A percentile compares a stretch with the other conserved stretches of the same genome.
These are phyloP conservation scores for Chrysosporium queenslandicum DNA, from an alignment of 2,329 filamentous ascomycete genomes.

Conservation along the genomic window DNA sequence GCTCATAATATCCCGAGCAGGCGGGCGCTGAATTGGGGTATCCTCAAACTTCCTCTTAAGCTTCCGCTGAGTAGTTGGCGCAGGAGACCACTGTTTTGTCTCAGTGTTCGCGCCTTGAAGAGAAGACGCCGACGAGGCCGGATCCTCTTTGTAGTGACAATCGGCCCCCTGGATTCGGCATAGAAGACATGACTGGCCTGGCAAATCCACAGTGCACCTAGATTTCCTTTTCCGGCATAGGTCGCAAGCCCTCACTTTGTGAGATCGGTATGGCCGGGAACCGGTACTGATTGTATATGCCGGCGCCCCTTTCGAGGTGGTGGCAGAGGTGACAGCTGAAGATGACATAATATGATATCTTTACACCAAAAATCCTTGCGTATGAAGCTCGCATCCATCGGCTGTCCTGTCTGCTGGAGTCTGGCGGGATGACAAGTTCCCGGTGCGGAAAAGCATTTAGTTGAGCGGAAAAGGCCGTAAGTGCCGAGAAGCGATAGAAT, in stretches of 20 bases:
- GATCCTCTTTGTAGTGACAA: constrained; percentile 45
- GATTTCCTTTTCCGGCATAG: constrained; percentile 53
- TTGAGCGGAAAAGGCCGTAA: background rate
- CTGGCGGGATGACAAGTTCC: background rate
- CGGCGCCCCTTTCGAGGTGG: constrained; percentile 8
- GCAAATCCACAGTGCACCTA: constrained; percentile 49
- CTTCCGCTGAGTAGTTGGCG: constrained; percentile 9
- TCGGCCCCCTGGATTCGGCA: constrained; percentile 50
- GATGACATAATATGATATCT: constrained; percentile 9
- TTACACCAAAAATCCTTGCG: background rate
- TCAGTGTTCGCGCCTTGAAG: constrained; percentile 17
- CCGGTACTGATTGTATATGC: constrained; percentile 29
- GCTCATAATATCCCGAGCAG: constrained; percentile 6
- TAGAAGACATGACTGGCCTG: constrained; percentile 45
- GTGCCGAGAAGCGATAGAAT: background rate
- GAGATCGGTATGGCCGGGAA: constrained; percentile 50
- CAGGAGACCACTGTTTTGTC: constrained; percentile 11
- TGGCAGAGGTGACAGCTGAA: constrained; percentile 4
- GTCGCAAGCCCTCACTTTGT: constrained; percentile 51
- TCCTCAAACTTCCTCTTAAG: constrained; percentile 15
- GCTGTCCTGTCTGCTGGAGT: background rate
- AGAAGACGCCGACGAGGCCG: constrained; percentile 20
- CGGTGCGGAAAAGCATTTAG: constrained; percentile 9
- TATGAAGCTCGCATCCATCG: background rate
- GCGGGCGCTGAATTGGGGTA: background rate